Conservation (phyloP, 177 flowering plant species). For the Telopea speciosissima region DNA sequence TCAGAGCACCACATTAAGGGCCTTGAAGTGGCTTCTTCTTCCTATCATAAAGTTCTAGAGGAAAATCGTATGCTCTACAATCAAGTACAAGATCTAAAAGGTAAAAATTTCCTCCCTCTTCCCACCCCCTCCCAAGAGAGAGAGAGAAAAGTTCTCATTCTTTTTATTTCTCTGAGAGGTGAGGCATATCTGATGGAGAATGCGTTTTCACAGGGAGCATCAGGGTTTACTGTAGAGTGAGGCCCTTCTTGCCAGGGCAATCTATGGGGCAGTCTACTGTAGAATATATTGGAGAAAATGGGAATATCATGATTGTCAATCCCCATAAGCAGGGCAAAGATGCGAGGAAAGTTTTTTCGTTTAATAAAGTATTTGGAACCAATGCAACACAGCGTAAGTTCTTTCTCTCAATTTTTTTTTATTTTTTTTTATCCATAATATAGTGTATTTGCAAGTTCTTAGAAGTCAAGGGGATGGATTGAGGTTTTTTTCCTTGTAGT, state of each 20-base stretch:
- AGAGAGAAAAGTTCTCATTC: background rate
- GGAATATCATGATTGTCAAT: constrained; percentile 68
- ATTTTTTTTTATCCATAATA: background rate
- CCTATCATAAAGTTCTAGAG: constrained; percentile 70
- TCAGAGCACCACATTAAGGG: constrained; percentile 50
- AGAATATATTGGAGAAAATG: constrained; percentile 87
- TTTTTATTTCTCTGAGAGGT: background rate
- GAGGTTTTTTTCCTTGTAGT: background rate
- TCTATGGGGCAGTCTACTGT: constrained; percentile 45
- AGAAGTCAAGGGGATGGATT: background rate
- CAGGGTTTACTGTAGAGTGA: constrained; percentile 82
- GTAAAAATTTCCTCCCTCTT: constrained; percentile 18
- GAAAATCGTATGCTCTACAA: constrained; percentile 76
- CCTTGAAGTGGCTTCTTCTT: constrained; percentile 57
- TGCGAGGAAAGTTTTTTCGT: constrained; percentile 56
- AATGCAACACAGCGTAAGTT: constrained; percentile 61
- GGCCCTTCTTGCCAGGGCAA: constrained; percentile 66
- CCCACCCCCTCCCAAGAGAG: background rate
- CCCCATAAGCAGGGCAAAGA: constrained; percentile 76
- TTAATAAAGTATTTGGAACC: constrained; percentile 75
- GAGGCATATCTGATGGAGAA: background rate
- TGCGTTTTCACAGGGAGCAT: constrained; percentile 53
- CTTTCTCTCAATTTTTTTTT: constrained; percentile 4
- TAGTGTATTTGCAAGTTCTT: background rate
- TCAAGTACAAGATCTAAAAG: constrained; percentile 91